Conservation (phyloP, 2,329 filamentous ascomycete genomes). For the Bipolaris oryzae region DNA sequence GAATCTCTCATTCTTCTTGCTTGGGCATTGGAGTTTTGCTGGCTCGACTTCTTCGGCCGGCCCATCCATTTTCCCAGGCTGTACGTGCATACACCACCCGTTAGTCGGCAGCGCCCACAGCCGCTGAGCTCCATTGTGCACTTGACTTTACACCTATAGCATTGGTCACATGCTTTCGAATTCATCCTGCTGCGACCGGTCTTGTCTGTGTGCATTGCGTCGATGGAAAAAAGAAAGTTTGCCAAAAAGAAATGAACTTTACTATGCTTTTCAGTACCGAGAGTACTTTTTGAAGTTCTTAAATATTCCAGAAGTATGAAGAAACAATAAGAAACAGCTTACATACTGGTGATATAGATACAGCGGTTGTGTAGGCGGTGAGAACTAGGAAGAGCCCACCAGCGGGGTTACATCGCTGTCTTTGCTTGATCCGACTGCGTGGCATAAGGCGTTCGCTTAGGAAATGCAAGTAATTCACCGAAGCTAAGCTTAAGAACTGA, state of each 20-base stretch:
- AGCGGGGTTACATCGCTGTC: not conserved
- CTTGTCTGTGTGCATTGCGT: not conserved
- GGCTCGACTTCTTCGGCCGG: not conserved
- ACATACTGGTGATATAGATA: not conserved
- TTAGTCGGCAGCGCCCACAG: not conserved
- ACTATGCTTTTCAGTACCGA: not conserved
- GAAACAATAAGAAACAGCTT: not conserved
- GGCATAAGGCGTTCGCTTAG: not conserved
- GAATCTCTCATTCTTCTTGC: not conserved
- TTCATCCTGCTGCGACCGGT: not conserved
- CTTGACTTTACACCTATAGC: slow-evolving; percentile 2
- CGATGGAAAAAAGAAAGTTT: not conserved
- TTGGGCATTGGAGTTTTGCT: not conserved
- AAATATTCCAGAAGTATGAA: not conserved
- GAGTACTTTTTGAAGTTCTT: not conserved
- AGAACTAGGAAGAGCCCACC: not conserved
- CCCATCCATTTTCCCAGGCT: slow-evolving; percentile 4
- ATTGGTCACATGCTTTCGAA: slow-evolving; percentile 1
- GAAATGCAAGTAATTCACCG: not conserved
- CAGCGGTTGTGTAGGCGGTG: not conserved
- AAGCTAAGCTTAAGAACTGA: not conserved
- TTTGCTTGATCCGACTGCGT: not conserved
- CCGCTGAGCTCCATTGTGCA: not conserved
- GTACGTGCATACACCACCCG: not conserved
- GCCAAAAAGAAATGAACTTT: not conserved